A percentile compares a stretch with the other conserved stretches of the same genome.
These are phyloP conservation scores for Cercospora sp. DNA, from an alignment of 2,329 filamentous ascomycete genomes.

Conservation along the genomic window DNA sequence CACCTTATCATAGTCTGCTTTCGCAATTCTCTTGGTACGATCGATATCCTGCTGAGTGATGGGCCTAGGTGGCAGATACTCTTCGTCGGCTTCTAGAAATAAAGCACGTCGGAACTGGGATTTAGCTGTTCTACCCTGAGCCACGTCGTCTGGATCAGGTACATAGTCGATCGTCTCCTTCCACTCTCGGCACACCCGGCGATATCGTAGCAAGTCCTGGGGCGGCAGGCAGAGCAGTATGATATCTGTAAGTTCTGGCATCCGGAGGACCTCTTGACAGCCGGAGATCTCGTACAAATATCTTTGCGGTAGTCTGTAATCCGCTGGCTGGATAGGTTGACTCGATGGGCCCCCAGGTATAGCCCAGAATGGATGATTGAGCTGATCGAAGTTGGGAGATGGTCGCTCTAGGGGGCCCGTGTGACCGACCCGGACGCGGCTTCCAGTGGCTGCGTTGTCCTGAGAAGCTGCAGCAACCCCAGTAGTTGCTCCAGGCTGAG, in stretches of 20 bases:
- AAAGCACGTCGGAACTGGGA: neutral
- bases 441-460: too few species aligned
- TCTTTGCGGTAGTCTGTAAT: neutral
- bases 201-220: neutral
- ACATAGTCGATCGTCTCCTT: neutral
- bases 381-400: neutral
- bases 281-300: neutral
- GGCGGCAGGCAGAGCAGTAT: neutral
- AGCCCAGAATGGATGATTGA: neutral
- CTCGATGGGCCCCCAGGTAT: too few species aligned
- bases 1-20: too few species aligned
- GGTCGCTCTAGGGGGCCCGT: neutral
- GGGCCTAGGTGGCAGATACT: neutral
- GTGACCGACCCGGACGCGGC: neutral
- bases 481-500: too few species aligned
- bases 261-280: neutral
- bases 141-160: neutral
- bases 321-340: neutral
- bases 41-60: neutral
- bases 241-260: neutral
- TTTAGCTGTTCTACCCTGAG: neutral
- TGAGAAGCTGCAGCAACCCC: neutral
- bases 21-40: too few species aligned
- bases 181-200: neutral
- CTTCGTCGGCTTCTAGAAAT: neutral